Conservation (phyloP, 108 stramenopile species). For the Cyclotella sp. region DNA sequence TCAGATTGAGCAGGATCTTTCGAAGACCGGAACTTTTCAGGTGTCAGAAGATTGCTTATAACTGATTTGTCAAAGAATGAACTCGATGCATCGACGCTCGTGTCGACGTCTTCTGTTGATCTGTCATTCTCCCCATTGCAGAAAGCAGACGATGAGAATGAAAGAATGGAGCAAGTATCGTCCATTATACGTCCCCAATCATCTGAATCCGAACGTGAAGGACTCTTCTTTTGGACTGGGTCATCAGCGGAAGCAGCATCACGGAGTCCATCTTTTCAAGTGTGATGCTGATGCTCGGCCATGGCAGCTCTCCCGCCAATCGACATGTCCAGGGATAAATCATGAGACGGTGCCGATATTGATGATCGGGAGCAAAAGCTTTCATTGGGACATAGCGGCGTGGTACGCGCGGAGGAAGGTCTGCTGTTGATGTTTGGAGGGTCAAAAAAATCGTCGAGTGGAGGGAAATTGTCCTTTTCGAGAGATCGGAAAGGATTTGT, state of each 20-base stretch:
- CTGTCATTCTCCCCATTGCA: not conserved
- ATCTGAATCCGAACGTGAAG: constrained; percentile 17
- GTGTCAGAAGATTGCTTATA: constrained; percentile 34
- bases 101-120: constrained; percentile 7
- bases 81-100: constrained; percentile 8
- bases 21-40: constrained; percentile 19
- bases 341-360: constrained; percentile 1
- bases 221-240: not conserved
- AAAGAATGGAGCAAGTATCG: constrained; percentile 27
- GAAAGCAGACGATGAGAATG: constrained; percentile 31
- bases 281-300: constrained; percentile 45
- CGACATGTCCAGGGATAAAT: constrained; percentile 55
- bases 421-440: not conserved
- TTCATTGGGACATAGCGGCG: constrained; percentile 16
- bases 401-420: constrained; percentile 12
- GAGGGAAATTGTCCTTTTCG: constrained; percentile 32
- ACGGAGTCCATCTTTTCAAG: constrained; percentile 45
- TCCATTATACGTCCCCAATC: constrained; percentile 51
- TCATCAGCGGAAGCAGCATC: not conserved
- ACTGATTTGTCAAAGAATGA: constrained; percentile 43
- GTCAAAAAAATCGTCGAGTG: constrained; percentile 32
- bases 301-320: constrained; percentile 45
- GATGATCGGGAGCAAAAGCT: constrained; percentile 24
- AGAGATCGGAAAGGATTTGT: constrained; percentile 36
- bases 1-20: not conserved